Evolutionary conservation across 2,329 filamentous ascomycete genomes (phyloP).

Genomic region (Domatiomyces globalis): DNA sequence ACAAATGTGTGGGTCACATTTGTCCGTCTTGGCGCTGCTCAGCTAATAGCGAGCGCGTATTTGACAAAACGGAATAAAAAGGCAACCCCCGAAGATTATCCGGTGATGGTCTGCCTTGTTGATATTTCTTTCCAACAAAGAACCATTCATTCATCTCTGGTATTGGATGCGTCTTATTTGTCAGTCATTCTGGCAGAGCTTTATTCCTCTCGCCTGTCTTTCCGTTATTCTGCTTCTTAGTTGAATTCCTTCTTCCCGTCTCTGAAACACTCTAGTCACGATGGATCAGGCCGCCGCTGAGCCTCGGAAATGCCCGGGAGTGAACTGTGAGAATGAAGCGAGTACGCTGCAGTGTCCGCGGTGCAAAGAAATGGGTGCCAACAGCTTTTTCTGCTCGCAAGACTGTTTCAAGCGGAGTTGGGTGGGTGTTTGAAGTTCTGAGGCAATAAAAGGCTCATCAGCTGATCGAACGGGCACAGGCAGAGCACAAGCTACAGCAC

Average conservation of each 20-base stretch:
- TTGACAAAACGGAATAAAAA: background rate
- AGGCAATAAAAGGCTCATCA: background rate
- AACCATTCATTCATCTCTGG: background rate
- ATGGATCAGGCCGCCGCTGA: constrained; percentile 22
- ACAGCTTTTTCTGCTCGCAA: constrained; percentile 94
- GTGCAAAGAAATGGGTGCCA: constrained; percentile 77
- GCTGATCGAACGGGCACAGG: constrained; percentile 34
- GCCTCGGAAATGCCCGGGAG: constrained; percentile 51
- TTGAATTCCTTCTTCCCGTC: background rate
- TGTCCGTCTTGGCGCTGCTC: too few relatives aligned
- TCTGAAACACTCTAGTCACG: background rate
- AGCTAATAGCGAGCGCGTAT: too few relatives aligned
- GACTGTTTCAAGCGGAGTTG: constrained; percentile 99
- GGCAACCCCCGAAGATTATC: background rate
- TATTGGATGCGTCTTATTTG: background rate
- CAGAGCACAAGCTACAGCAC: constrained; percentile 68
- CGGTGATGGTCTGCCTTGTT: background rate
- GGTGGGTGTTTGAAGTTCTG: constrained; percentile 43
- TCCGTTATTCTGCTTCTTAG: background rate
- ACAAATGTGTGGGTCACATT: too few relatives aligned
- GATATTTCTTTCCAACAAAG: background rate
- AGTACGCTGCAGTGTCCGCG: constrained; percentile 83
- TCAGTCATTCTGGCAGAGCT: background rate
- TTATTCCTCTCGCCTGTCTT: background rate
- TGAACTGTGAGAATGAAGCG: constrained; percentile 75